Base-by-base conservation (phyloP, 768 basidiomycete species). In the Porpolomopsis calyptriformis region DNA sequence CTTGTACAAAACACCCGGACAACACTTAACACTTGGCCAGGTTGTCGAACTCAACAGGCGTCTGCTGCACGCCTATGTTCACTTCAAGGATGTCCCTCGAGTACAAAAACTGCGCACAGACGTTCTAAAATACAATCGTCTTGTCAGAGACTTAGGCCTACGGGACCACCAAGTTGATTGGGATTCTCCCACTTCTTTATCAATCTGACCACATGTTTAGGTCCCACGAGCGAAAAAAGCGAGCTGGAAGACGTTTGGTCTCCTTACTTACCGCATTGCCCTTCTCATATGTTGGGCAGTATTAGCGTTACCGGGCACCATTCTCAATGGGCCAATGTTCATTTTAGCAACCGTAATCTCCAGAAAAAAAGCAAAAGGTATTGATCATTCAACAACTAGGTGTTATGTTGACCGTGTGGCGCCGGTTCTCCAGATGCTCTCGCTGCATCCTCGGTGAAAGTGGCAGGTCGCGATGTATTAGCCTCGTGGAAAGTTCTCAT, bases 401-500 rank as follows among this genome's bases (percentile, higher is more conserved):
- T 45, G 45, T 43, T 36, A 27, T 40, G 20, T 49, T 25, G 23
- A n/a, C 40, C n/a, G n/a, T 25, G n/a, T 7, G 10, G 14, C 25
- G 10, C 12, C 14, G 22, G 4, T 14, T 3, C 45, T 39, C 44
- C 62, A 96, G 93, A 92, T 76, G 94, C 94, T 4, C 81, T 98
- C 48, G 94, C 94, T 24, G 91, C 85, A 2, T 97, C 93, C 6
- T 79, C 78, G 3, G 94, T 98, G 60, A 98, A 98, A 66, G 80
- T 98, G 43, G 88, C 88, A 16, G 94, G 82, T n/a, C 77, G 88
- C 33, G 94, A 98, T 55, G 94, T 97, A n/a, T 70, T 98, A 14
- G 92, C 90, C 0, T 92, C 92, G 4, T 98, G 94, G 94, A 98
- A 98, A 62, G 80, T 98, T 26, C 74, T 98, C 24, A 90, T 98